Evolutionary conservation across 805 yeast genomes (phyloP), one percentile per base, ranked within the genome.

Genomic region (Hanseniaspora taiwanica): DNA sequence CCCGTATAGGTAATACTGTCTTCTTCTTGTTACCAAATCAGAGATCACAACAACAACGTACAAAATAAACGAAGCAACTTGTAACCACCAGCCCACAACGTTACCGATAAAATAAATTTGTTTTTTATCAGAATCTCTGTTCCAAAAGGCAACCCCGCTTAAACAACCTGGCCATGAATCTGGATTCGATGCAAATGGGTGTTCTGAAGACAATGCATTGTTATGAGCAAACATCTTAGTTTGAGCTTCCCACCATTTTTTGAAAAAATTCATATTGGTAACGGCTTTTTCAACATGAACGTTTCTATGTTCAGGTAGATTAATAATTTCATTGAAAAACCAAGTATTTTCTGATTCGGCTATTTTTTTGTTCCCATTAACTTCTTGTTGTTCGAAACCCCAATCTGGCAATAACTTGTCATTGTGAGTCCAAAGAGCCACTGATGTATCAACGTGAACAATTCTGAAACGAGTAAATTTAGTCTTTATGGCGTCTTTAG

Each of bases 111-210:
- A 83, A 63, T 78, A 91, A 39, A 91, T 86, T 63, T 91, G 98
- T 51, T 68, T 66, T 46, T 69, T 71, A 6, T 70, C 76, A 40
- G 69, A 66, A 36, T 63, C 64, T 44, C 81, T 76, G 35, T 93
- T 87, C 96, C 97, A 91, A 69, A 89, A 91, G 1, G 96, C 85
- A 31, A 91, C 96, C 50, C 98, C 98, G 13, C 83, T 74, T 40
- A 80, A 59, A 41, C 91, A 72, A 46, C 83, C 68, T 16, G 98
- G 98, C 98, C 98, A 91, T 6, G 79, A 65, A 47, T 76, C 72
- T 2, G 98, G 98, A 46, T 76, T 78, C 4, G 96, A 85, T 8
- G 96, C 95, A 66, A 83, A 91, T 36, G 98, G 98, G 62, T 91
- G 98, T 20, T 82, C 85, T 13, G 87, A 71, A 1, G 86, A 71